Percentiles rank a stretch among this genome's conserved stretches.
phyloP scores from a whole-genome alignment of 345 rosid species.

The Aurinia saxatilis region DNA sequence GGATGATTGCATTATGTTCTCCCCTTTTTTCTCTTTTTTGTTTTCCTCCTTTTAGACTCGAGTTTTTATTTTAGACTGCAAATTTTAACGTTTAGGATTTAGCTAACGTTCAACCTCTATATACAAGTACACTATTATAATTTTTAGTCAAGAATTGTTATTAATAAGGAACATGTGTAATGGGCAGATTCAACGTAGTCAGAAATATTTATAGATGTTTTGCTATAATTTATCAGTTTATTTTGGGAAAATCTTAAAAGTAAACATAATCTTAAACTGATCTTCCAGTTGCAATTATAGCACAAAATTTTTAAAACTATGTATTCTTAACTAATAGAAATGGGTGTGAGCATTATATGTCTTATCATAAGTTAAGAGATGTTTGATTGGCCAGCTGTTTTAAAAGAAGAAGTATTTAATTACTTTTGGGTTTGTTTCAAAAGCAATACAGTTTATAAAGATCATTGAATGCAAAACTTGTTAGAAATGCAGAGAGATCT shows the following conservation, averaged over 20 bases:
- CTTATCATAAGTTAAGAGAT: no score
- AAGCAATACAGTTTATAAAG: no score
- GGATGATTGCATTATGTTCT: slow-evolving; percentile 13
- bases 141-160: slow-evolving; percentile 9
- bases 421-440: no score
- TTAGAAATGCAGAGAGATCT: no score
- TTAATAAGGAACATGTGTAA: no score
- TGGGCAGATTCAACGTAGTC: no score
- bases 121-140: background rate
- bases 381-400: no score
- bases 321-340: background rate
- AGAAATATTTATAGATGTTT: slow-evolving; percentile 3
- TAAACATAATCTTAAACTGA: background rate
- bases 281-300: background rate
- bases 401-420: no score
- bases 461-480: no score
- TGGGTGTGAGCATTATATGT: background rate
- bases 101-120: background rate
- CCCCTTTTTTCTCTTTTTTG: no score
- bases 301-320: background rate
- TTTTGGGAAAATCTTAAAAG: background rate
- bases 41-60: no score
- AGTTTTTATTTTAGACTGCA: background rate
- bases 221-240: background rate
- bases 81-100: background rate